Base-by-base conservation (phyloP, 352 stramenopile species). In the Phytophthora ohioensis region DNA sequence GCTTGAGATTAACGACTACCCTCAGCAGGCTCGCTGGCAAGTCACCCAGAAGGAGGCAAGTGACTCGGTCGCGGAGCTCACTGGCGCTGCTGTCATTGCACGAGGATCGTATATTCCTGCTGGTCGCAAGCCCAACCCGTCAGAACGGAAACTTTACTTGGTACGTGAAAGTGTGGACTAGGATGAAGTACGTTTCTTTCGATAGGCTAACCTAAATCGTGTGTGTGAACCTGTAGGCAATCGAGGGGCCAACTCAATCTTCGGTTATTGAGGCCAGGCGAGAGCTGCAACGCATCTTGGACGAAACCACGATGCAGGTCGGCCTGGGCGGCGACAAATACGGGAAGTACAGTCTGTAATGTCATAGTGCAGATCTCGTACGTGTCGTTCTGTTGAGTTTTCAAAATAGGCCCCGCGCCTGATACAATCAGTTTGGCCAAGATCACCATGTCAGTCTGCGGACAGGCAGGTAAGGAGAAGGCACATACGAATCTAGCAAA, bases 1-100 rank as follows among this genome's bases (percentile, higher is more conserved):
- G 64, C 77, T 98, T 15, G 93, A 97, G 67, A 98, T 98, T 75
- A 98, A 98, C 72, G 94, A 98, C 61, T 98, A 98, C 71, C 93
- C 94, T 3, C 86, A 97, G 71, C 90, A 97, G 67, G 94, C 92
- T 55, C 84, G 93, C 11, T 97, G 85, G 80, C 93, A 85, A 52
- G 90, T 97, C 49, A 94, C 87, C 30, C 89, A 96, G 53, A 96
- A 95, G 60, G 91, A 98, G 31, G 85, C 89, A 36, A 89, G 91
- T 21, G 87, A 97, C 48, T 83, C 85, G 13, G 87, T 98, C 6
- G 75, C 88, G 1, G 94, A 98, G 42, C 83, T 96, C 55, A 98
- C 92, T 4, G 92, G 92, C 32, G 89, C 76, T 17, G 91, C 92
- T 13, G 82, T 98, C 57, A 97, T 96, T 52, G 79, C 87, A n/a